Percentiles rank a stretch among this genome's conserved stretches.
Evolutionary conservation across 1,139 yeast genomes (phyloP).

Genomic region (Taphrina communis): DNA sequence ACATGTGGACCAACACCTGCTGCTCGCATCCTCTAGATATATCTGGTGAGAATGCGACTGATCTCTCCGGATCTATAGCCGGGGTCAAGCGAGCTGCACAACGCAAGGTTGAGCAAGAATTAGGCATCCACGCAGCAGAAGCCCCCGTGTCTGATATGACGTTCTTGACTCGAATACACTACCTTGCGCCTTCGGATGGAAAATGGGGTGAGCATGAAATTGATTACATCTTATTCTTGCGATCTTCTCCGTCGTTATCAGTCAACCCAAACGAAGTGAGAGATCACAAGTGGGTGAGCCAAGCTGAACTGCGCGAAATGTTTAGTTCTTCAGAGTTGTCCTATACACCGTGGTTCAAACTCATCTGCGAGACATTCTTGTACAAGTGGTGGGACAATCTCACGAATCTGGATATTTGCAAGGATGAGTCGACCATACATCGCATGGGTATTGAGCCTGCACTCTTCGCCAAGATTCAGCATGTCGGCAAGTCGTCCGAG

Average conservation of each 20-base stretch:
- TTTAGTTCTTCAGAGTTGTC: constrained; percentile 65
- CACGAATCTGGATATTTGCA: constrained; percentile 59
- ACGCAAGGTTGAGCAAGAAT: constrained; percentile 87
- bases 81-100: constrained; percentile 91
- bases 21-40: constrained; percentile 96
- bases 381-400: constrained; percentile 93
- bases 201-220: constrained; percentile 99
- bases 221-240: constrained; percentile 86
- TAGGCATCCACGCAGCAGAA: constrained; percentile 73
- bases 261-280: constrained; percentile 74
- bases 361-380: constrained; percentile 87
- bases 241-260: constrained; percentile 57
- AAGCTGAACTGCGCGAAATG: constrained; percentile 72
- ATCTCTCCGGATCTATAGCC: constrained; percentile 64
- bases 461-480: constrained; percentile 4
- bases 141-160: constrained; percentile 71
- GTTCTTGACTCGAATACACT: constrained; percentile 91
- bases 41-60: constrained; percentile 60
- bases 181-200: constrained; percentile 81
- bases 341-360: constrained; percentile 98
- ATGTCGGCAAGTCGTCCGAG: neutral
- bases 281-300: constrained; percentile 75
- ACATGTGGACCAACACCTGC: constrained; percentile 94
- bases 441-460: constrained; percentile 31
- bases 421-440: constrained; percentile 48